These are phyloP conservation scores for Dryas alaskensis DNA, from an alignment of 306 rosid genomes.

Conservation along the genomic window DNA sequence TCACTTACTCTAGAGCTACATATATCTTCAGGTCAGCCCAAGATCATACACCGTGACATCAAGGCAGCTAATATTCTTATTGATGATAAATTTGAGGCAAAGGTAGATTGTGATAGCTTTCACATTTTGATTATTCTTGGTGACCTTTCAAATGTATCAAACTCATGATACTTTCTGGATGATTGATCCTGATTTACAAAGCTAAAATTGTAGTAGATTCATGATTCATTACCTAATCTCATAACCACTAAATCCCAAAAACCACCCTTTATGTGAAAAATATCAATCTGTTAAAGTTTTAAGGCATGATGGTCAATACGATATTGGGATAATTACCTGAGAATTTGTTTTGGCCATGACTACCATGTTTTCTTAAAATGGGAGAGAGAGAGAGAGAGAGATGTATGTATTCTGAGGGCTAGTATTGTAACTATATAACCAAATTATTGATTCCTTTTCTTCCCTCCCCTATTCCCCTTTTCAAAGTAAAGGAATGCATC, in stretches of 20 bases:
- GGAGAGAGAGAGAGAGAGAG: background rate
- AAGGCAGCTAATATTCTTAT: constrained; percentile 44
- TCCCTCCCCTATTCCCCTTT: too few relatives aligned
- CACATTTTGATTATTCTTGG: constrained; percentile 1
- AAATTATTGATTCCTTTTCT: background rate
- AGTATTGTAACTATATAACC: background rate
- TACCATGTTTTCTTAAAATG: background rate
- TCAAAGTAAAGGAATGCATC: background rate
- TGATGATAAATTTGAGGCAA: constrained; percentile 34
- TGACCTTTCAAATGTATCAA: background rate
- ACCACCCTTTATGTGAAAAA: background rate
- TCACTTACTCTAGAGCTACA: constrained; percentile 15
- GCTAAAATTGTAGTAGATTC: background rate
- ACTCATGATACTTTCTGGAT: background rate
- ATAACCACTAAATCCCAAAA: background rate
- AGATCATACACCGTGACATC: constrained; percentile 45
- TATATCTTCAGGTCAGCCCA: constrained; percentile 40
- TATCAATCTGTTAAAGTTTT: background rate
- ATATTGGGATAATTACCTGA: background rate
- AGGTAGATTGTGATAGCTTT: constrained; percentile 22
- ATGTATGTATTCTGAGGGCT: background rate
- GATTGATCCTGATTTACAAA: background rate
- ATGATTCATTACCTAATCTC: constrained; percentile 2
- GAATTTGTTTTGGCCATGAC: background rate
- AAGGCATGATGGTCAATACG: background rate